Base-by-base conservation (phyloP, 2,329 filamentous ascomycete genomes). In the Daldinia eschscholtzii region DNA sequence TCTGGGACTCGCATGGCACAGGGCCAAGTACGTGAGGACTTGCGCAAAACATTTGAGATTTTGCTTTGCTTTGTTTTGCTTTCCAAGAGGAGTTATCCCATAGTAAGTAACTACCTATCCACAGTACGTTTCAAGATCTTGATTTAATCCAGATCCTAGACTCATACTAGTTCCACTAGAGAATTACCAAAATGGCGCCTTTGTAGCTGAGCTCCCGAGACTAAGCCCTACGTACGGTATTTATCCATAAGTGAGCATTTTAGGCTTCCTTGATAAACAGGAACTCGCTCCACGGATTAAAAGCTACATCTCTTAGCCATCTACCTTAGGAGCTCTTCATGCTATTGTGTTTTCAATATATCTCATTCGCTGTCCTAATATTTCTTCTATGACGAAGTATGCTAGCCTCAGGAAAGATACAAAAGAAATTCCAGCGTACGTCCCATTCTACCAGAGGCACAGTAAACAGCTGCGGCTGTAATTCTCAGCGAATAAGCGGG, bases 91-190 rank as follows among this genome's bases (percentile, higher is more conserved):
- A 6, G 15, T 10, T 48, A 48, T 26, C 44, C 20, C 4, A 10
- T 28, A 13, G 41, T 46, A 15, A 46, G 18, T 48, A 23, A 12
- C 44, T 48, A 48, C 30, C 30, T 33, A 33, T 23, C 44, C 15
- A 48, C 23, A n/a, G 12, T 28, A 48, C 13, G 44, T 48, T 48
- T 28, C 13, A 48, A 13, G 44, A 48, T 48, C 44, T 48, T 28
- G 23, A 48, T 48, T 10, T 2, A 48, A 23, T 23, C 20, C 44
- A 4, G 44, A 48, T 48, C 44, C 23, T 48, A 18, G 44, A 23
- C 6, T 48, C 23, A 48, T 15, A 48, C 6, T n/a, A n/a, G n/a
- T n/a, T n/a, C n/a, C n/a, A n/a, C n/a, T 23, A n/a, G 44, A 28
- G 28, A 48, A 48, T 9, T 4, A 10, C 5, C 28, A 12, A 4